A percentile compares a stretch with the other conserved stretches of the same genome.
Conservation (phyloP, 2,329 filamentous ascomycete species). For the Fusarium sp. region DNA sequence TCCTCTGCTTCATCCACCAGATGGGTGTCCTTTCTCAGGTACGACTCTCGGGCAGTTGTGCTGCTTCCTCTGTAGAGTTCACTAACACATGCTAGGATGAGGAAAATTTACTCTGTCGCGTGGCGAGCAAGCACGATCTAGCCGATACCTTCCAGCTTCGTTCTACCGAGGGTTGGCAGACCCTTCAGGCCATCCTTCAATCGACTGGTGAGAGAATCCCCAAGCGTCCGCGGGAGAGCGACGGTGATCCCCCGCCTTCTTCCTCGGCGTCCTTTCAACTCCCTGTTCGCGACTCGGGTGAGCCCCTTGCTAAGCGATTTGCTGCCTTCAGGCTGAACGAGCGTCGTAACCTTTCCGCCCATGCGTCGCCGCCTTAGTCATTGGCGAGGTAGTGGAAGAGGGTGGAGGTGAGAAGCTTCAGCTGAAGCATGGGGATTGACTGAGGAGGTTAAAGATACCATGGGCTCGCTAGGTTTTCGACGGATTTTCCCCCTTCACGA, state of each 20-base stretch:
- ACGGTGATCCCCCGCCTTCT: conserved; percentile 52
- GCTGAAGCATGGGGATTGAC: neutral
- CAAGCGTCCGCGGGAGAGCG: conserved; percentile 72
- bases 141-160: conserved; percentile 87
- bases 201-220: conserved; percentile 97
- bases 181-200: conserved; percentile 91
- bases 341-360: conserved; percentile 46
- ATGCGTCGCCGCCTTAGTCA: conserved; percentile 46
- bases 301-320: conserved; percentile 77
- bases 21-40: conserved; percentile 91
- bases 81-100: conserved; percentile 77
- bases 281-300: conserved; percentile 58
- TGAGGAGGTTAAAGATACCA: conserved; percentile 9
- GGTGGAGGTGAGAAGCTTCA: neutral
- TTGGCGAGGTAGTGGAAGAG: conserved; percentile 20
- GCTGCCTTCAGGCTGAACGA: conserved; percentile 76
- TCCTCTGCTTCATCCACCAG: conserved; percentile 88
- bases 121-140: conserved; percentile 85
- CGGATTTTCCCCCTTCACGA: conserved; percentile 26
- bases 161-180: conserved; percentile 93
- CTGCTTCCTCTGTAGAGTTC: neutral
- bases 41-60: conserved; percentile 45
- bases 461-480: conserved; percentile 14
- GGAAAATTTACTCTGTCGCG: conserved; percentile 86
- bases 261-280: conserved; percentile 49